Percentiles rank a stretch among this genome's conserved stretches.
Conservation (phyloP, 2,329 filamentous ascomycete genomes). For the Xylogone sp. region DNA sequence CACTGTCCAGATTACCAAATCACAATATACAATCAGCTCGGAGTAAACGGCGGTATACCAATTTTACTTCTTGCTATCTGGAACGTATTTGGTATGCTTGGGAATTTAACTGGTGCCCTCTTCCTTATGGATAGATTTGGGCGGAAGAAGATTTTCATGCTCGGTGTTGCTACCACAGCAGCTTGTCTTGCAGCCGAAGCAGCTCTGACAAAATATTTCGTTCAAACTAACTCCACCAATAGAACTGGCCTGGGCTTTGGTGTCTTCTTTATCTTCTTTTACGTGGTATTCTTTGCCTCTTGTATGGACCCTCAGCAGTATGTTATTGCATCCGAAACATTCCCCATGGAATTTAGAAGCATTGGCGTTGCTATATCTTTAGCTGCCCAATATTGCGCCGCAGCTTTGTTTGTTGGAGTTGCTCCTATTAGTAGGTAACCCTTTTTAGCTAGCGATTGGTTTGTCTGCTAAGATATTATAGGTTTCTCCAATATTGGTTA, state of each 20-base stretch:
- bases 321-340: neutral
- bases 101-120: slow-evolving; percentile 42
- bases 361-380: neutral
- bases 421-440: neutral
- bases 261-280: slow-evolving; percentile 6
- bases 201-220: slow-evolving; percentile 1
- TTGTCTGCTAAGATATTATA: neutral
- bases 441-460: neutral
- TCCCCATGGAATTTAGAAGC: neutral
- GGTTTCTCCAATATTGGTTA: slow-evolving; percentile 4
- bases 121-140: slow-evolving; percentile 28
- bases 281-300: slow-evolving; percentile 3
- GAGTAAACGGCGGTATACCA: slow-evolving; percentile 33
- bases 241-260: slow-evolving; percentile 1
- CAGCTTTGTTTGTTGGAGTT: neutral
- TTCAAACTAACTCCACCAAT: slow-evolving; percentile 3
- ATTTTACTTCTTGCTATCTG: slow-evolving; percentile 40
- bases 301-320: slow-evolving; percentile 11
- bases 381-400: neutral
- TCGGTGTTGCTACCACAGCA: slow-evolving; percentile 1
- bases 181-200: neutral
- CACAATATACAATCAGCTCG: slow-evolving; percentile 34
- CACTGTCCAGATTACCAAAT: slow-evolving; percentile 35
- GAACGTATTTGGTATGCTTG: slow-evolving; percentile 35
- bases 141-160: slow-evolving; percentile 3